A percentile compares a stretch with the other conserved stretches of the same genome.
phyloP scores from a whole-genome alignment of 2,329 filamentous ascomycete species.

The Cryphonectria nitschkei region DNA sequence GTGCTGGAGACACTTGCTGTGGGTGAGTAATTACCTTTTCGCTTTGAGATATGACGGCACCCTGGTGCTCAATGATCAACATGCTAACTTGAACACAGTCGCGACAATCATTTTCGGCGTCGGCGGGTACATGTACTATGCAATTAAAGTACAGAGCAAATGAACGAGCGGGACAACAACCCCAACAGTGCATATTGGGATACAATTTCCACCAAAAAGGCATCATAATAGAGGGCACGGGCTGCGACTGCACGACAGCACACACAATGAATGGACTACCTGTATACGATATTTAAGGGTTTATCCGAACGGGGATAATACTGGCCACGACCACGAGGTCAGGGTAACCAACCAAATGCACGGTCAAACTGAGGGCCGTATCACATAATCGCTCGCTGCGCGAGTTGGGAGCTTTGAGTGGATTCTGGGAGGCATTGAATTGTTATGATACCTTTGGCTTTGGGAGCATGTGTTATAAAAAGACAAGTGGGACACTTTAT shows the following conservation, averaged over 20 bases:
- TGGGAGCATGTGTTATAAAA: not conserved
- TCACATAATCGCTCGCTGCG: not conserved
- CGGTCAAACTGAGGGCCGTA: not conserved
- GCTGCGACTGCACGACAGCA: not conserved
- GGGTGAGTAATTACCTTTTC: not conserved
- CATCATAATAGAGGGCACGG: not conserved
- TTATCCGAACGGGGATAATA: not conserved
- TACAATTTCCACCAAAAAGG: not conserved
- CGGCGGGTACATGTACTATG: constrained; percentile 28
- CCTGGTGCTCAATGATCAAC: too few relatives aligned
- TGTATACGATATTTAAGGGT: not conserved
- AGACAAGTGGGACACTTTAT: not conserved
- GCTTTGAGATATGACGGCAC: too few relatives aligned
- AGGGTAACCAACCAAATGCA: not conserved
- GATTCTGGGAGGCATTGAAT: not conserved
- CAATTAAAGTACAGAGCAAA: constrained; percentile 27
- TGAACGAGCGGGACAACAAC: not conserved
- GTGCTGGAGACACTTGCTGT: constrained; percentile 25
- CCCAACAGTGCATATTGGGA: not conserved
- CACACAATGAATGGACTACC: not conserved
- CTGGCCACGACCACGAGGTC: not conserved
- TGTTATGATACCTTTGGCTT: not conserved
- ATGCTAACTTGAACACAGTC: constrained; percentile 11
- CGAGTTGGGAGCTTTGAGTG: not conserved
- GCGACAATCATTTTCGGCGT: constrained; percentile 24